Evolutionary conservation across 805 yeast species (phyloP).

Genomic region (Barnettozyma sucrosica): DNA sequence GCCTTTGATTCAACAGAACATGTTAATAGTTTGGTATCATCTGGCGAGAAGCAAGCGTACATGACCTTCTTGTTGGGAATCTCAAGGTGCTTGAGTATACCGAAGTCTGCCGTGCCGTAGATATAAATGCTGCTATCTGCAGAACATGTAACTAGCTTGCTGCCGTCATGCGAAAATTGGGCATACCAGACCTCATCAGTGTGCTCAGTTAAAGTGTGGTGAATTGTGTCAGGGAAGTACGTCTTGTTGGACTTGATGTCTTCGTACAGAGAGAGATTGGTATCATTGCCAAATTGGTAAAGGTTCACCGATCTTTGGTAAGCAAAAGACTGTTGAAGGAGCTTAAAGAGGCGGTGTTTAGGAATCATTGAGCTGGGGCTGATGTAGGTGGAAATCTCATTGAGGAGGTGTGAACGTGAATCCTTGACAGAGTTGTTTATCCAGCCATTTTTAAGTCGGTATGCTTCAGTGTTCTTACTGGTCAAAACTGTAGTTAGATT

Average conservation of each 20-base stretch:
- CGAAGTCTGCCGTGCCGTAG: conserved; percentile 49
- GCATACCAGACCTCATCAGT: conserved; percentile 80
- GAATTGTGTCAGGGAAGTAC: conserved; percentile 43
- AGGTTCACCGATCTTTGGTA: conserved; percentile 38
- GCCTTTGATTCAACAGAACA: conserved; percentile 70
- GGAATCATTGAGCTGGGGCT: conserved; percentile 52
- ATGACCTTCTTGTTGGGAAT: conserved; percentile 52
- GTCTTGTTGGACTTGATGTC: conserved; percentile 30
- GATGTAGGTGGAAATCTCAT: conserved; percentile 39
- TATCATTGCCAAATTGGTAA: conserved; percentile 29
- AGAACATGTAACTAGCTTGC: conserved; percentile 70
- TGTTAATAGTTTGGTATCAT: conserved; percentile 59
- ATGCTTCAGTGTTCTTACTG: conserved; percentile 17
- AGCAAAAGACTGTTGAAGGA: conserved; percentile 45
- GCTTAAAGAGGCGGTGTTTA: conserved; percentile 41
- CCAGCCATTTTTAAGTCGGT: conserved; percentile 29
- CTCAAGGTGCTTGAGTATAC: conserved; percentile 31
- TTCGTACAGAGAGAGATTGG: conserved; percentile 28
- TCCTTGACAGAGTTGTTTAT: conserved; percentile 19
- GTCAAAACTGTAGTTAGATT: conserved; percentile 28
- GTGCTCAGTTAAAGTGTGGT: conserved; percentile 46
- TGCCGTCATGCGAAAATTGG: conserved; percentile 73
- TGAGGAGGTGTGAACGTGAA: conserved; percentile 38
- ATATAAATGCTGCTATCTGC: conserved; percentile 58
- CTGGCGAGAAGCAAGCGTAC: conserved; percentile 71